Conservation (phyloP, 345 rosid genomes). For the Aurinia saxatilis region DNA sequence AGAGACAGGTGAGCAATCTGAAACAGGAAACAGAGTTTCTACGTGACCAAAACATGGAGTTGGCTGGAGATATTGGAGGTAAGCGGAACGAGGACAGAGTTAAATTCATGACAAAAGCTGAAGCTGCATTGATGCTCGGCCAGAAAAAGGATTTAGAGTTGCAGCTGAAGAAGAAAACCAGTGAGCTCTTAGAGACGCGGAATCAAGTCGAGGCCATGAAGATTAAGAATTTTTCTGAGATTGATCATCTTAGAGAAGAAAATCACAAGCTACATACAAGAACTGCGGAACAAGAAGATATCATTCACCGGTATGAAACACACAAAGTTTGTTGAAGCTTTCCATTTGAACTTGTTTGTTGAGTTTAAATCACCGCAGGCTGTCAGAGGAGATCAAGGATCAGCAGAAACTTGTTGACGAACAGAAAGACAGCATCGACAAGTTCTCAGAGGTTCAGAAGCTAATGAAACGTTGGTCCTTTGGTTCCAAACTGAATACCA, state of each 20-base stretch:
- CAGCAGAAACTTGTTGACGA: conserved; percentile 32
- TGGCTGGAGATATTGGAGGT: conserved; percentile 22
- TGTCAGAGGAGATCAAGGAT: conserved; percentile 26
- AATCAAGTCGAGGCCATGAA: conserved; percentile 30
- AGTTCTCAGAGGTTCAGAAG: conserved; percentile 30
- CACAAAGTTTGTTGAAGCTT: neutral
- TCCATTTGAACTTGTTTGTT: neutral
- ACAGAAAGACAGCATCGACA: conserved; percentile 19
- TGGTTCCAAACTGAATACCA: conserved; percentile 25
- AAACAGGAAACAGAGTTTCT: conserved; percentile 34
- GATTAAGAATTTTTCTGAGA: conserved; percentile 24
- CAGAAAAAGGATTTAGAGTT: conserved; percentile 30
- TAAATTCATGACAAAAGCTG: conserved; percentile 24
- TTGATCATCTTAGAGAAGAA: conserved; percentile 37
- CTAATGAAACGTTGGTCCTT: conserved; percentile 17
- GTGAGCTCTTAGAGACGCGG: conserved; percentile 32
- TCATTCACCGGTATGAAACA: conserved; percentile 13
- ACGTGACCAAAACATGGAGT: conserved; percentile 27
- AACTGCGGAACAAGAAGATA: conserved; percentile 23
- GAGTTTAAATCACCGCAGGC: neutral
- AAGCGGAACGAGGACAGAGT: conserved; percentile 22
- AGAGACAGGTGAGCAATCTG: conserved; percentile 28
- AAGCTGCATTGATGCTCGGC: conserved; percentile 29
- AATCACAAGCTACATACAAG: conserved; percentile 28
- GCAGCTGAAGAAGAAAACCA: conserved; percentile 26